Conservation (phyloP, 164 flowering plant genomes). For the Annona squamosa region DNA sequence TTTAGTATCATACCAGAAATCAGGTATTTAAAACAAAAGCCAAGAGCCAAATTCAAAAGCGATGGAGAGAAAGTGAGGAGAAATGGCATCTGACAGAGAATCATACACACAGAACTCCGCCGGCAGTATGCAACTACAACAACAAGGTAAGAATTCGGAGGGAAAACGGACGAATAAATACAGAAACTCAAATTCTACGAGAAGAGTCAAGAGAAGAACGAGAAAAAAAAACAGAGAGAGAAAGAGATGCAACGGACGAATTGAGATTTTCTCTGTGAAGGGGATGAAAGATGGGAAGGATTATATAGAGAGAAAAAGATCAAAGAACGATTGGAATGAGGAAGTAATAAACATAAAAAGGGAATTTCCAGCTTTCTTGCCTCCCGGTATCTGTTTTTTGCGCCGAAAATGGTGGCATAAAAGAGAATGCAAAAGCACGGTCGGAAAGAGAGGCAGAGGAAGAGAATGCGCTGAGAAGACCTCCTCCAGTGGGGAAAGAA, state of each 20-base stretch:
- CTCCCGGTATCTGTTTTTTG: constrained; percentile 16
- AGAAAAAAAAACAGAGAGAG: background rate
- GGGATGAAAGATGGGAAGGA: constrained; percentile 5
- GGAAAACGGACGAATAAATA: background rate
- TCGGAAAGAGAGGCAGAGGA: background rate
- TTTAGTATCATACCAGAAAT: constrained; percentile 38
- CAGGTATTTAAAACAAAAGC: constrained; percentile 27
- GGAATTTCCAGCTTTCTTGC: constrained; percentile 8
- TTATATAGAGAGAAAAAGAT: no score
- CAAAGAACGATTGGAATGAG: background rate
- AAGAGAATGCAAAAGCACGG: background rate
- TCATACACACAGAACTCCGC: constrained; percentile 3
- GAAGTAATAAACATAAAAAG: constrained; percentile 1
- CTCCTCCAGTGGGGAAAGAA: background rate
- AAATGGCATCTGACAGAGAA: constrained; percentile 45
- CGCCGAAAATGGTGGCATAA: constrained; percentile 10
- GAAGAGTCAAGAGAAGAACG: background rate
- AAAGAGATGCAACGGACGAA: background rate
- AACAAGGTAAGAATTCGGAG: background rate
- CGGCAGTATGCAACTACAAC: background rate
- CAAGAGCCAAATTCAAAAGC: constrained; percentile 26
- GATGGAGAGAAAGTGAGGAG: constrained; percentile 22
- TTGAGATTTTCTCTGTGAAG: background rate
- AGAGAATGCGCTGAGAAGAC: background rate
- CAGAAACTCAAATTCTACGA: background rate